phyloP scores from a whole-genome alignment of 2,329 filamentous ascomycete genomes.

The Beauveria australis region DNA sequence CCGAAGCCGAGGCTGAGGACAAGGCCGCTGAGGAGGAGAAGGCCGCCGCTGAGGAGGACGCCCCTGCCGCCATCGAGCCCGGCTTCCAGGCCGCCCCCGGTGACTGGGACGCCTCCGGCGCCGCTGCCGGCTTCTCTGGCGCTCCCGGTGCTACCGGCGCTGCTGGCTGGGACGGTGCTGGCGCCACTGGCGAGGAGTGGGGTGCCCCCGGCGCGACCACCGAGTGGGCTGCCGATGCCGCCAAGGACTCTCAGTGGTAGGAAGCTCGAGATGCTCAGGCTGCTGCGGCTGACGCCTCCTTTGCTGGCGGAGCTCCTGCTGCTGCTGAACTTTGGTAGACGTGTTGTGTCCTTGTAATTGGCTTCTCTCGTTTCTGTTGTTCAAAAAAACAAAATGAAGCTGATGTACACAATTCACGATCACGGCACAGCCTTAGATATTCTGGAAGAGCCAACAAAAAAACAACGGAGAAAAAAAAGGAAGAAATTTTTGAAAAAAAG shows the following conservation, averaged over 20 bases:
- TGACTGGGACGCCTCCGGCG: slow-evolving; percentile 71
- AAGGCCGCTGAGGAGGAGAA: slow-evolving; percentile 87
- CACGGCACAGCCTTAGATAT: not conserved
- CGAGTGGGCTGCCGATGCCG: slow-evolving; percentile 60
- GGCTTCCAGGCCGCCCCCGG: slow-evolving; percentile 59
- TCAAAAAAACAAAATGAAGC: not conserved
- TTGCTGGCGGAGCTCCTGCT: not conserved
- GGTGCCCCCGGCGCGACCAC: slow-evolving; percentile 54
- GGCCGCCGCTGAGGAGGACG: slow-evolving; percentile 69
- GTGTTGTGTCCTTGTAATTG: not conserved
- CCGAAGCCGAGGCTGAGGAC: slow-evolving; percentile 99
- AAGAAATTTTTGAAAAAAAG: not conserved
- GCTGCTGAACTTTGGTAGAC: not conserved
- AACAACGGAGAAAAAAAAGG: not conserved
- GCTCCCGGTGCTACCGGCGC: slow-evolving; percentile 31
- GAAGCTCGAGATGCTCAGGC: slow-evolving; percentile 16
- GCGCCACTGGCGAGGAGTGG: slow-evolving; percentile 54
- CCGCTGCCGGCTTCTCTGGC: slow-evolving; percentile 61
- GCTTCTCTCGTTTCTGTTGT: not conserved
- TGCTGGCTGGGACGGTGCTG: slow-evolving; percentile 49
- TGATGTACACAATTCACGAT: not conserved
- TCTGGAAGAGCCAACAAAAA: not conserved
- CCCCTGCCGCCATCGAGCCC: slow-evolving; percentile 66
- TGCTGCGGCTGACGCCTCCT: not conserved
- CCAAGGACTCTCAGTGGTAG: slow-evolving; percentile 50